Conservation (phyloP, 2,329 filamentous ascomycete genomes). For the Colletotrichum tofieldiae region DNA sequence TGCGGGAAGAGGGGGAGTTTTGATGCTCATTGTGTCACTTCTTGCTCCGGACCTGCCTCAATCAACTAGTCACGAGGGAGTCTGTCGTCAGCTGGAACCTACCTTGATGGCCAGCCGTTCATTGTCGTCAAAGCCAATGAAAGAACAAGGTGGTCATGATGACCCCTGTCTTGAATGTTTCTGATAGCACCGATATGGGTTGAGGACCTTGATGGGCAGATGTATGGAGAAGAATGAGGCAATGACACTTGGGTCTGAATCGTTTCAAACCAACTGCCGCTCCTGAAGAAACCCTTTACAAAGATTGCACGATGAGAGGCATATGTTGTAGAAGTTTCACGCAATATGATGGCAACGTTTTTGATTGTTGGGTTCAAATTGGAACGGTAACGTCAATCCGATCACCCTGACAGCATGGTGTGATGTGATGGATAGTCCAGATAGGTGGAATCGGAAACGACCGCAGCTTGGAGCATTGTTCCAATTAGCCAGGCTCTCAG, state of each 20-base stretch:
- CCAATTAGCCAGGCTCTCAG: neutral
- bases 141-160: slow-evolving; percentile 3
- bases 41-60: neutral
- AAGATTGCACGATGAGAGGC: neutral
- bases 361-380: neutral
- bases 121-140: slow-evolving; percentile 20
- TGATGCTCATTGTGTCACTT: slow-evolving; percentile 10
- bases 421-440: neutral
- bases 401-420: neutral
- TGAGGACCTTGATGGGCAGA: slow-evolving; percentile 40
- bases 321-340: neutral
- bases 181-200: slow-evolving; percentile 14
- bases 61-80: slow-evolving; percentile 8
- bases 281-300: too few relatives aligned
- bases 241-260: slow-evolving; percentile 13
- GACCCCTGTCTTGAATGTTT: slow-evolving; percentile 38
- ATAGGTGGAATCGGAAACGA: neutral
- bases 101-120: slow-evolving; percentile 38
- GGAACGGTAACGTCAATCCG: too few relatives aligned
- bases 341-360: neutral
- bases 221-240: slow-evolving; percentile 21
- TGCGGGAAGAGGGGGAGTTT: slow-evolving; percentile 17
- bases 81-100: slow-evolving; percentile 10
- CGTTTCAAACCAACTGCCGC: neutral
- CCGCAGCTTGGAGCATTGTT: too few relatives aligned